Base-by-base conservation (phyloP, 768 basidiomycete species). In the Pleurotus djamor region DNA sequence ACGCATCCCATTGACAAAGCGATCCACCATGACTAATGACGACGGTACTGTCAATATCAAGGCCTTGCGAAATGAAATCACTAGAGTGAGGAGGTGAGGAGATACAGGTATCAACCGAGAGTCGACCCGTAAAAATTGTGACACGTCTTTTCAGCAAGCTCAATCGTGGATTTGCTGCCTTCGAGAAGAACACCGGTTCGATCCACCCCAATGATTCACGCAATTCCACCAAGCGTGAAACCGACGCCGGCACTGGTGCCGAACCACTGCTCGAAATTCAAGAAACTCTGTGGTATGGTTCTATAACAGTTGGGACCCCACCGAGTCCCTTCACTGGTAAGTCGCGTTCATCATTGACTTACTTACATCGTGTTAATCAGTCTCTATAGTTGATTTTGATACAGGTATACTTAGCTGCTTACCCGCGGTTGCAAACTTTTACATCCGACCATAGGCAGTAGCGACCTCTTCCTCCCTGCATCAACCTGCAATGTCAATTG, bases 391-490 rank as follows among this genome's bases (percentile, higher is more conserved):
- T 43, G 79, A 81, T 64, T 80, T 83, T 58, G 83, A 83, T 64
- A 83, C 81, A n/a, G 80, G 74, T 68, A 58, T 54, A 63, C 50
- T 12, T 56, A 33, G 16, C 44, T 17, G 41, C 47, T 9, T 33
- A 28, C 0, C 12, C 32, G 12, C 8, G 14, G 16, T 32, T 5
- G 16, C 57, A 35, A 28, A 10, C 8, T 41, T 48, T 36, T 28
- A 48, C 35, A 38, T 64, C 2, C 1, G 21, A 28, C 21, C 2
- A 28, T 55, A 74, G 78, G 83, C 21, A 82, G 80, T 47, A 71
- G 76, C 48, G 83, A 85, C 67, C 67, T 82, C 7, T 72, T 85
- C 65, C 71, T 81, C 28, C 78, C 80, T 36, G 76, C 74, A 12
- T 54, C 66, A 1, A 60, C 61, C 12, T 80, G 80, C 64, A 59